Percentiles rank a stretch among this genome's conserved stretches.
Evolutionary conservation across 2,329 filamentous ascomycete species (phyloP).

Genomic region (Cryphonectria radicalis): DNA sequence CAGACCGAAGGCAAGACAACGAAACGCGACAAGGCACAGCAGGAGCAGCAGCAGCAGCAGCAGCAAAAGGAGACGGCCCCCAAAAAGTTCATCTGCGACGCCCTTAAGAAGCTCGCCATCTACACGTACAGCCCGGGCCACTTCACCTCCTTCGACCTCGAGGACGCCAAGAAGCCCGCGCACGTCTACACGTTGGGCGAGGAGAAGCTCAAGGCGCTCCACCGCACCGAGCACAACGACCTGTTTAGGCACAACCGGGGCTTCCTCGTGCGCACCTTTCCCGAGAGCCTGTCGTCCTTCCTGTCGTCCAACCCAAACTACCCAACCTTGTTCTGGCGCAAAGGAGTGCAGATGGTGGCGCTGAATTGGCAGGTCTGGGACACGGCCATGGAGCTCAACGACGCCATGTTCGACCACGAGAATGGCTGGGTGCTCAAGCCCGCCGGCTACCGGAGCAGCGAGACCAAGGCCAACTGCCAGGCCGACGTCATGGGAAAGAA

Average conservation of each 20-base stretch:
- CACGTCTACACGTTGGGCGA: slow-evolving; percentile 91
- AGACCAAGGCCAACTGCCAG: slow-evolving; percentile 42
- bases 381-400: slow-evolving; percentile 92
- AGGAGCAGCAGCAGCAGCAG: slow-evolving; percentile 31
- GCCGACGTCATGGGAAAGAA: slow-evolving; percentile 52
- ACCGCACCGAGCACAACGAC: slow-evolving; percentile 67
- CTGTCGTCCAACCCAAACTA: slow-evolving; percentile 88
- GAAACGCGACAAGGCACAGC: slow-evolving; percentile 47
- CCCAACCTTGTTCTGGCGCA: slow-evolving; percentile 86
- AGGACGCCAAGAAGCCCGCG: slow-evolving; percentile 60
- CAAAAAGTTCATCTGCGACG: slow-evolving; percentile 66
- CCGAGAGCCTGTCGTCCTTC: slow-evolving; percentile 70
- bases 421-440: slow-evolving; percentile 88
- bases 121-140: slow-evolving; percentile 79
- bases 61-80: slow-evolving; percentile 36
- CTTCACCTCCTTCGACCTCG: slow-evolving; percentile 73
- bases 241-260: slow-evolving; percentile 87
- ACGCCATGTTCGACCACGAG: slow-evolving; percentile 92
- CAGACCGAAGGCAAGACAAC: slow-evolving; percentile 41
- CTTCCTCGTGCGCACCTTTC: slow-evolving; percentile 91
- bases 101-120: slow-evolving; percentile 74
- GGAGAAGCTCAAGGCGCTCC: slow-evolving; percentile 67
- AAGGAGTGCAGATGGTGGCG: slow-evolving; percentile 97
- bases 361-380: slow-evolving; percentile 98
- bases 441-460: slow-evolving; percentile 64